phyloP scores from a whole-genome alignment of 441 rosid species.

The Corymbia citriodora region DNA sequence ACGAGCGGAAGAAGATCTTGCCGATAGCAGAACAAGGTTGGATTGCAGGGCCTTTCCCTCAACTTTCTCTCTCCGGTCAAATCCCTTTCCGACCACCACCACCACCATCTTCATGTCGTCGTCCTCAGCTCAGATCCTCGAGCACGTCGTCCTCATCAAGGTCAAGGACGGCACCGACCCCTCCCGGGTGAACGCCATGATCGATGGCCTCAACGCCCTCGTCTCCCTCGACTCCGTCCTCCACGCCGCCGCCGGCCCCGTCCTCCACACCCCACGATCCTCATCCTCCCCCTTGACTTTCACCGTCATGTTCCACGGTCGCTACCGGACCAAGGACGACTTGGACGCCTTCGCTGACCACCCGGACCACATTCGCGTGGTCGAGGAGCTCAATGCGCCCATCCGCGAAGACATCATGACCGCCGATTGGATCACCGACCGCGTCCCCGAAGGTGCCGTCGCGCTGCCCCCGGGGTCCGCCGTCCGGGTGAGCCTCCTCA shows the following conservation, averaged over 20 bases:
- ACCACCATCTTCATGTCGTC: constrained; percentile 4
- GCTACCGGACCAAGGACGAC: constrained; percentile 60
- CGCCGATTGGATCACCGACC: constrained; percentile 68
- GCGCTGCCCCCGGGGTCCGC: constrained; percentile 39
- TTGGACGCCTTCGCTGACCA: constrained; percentile 46
- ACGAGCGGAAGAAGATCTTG: too few species aligned
- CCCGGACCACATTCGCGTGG: constrained; percentile 56
- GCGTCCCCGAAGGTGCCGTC: constrained; percentile 15
- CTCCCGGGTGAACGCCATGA: constrained; percentile 31
- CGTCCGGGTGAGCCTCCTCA: constrained; percentile 39
- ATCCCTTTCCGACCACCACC: constrained; percentile 11
- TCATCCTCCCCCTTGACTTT: constrained; percentile 28
- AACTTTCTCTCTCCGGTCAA: not conserved
- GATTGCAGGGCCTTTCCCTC: not conserved
- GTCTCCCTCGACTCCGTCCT: constrained; percentile 42
- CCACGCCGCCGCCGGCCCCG: constrained; percentile 48
- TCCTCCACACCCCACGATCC: constrained; percentile 31
- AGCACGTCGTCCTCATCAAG: constrained; percentile 80
- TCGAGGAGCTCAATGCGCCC: constrained; percentile 53
- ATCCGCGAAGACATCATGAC: constrained; percentile 76
- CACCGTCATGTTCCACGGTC: constrained; percentile 84
- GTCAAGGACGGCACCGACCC: constrained; percentile 46
- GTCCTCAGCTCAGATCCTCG: constrained; percentile 26
- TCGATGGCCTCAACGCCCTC: constrained; percentile 46
- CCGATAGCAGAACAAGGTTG: not conserved